phyloP scores from a whole-genome alignment of 2,329 filamentous ascomycete species.

The Sphaerulina musiva region DNA sequence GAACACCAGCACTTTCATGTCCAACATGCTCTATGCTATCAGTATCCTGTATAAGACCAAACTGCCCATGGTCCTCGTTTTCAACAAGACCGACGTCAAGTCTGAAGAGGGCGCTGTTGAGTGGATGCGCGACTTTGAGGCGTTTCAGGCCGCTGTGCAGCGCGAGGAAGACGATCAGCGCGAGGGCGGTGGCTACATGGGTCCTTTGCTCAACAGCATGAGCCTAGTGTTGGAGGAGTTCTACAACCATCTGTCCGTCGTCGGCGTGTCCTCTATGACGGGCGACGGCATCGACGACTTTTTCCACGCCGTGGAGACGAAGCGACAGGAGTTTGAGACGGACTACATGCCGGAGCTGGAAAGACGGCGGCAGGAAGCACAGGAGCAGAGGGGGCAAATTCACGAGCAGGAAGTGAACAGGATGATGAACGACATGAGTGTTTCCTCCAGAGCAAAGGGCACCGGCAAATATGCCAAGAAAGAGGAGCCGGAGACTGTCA shows the following conservation, averaged over 20 bases:
- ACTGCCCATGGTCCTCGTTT: slow-evolving; percentile 95
- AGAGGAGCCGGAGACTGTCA: slow-evolving; percentile 46
- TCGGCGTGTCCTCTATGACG: slow-evolving; percentile 88
- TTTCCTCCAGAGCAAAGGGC: slow-evolving; percentile 41
- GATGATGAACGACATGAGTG: slow-evolving; percentile 88
- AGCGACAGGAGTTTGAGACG: slow-evolving; percentile 77
- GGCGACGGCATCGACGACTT: slow-evolving; percentile 90
- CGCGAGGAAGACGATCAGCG: slow-evolving; percentile 72
- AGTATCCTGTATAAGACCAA: slow-evolving; percentile 98
- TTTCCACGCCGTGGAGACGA: slow-evolving; percentile 80
- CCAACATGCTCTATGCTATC: slow-evolving; percentile 98
- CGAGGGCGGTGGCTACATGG: slow-evolving; percentile 87
- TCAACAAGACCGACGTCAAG: slow-evolving; percentile 98
- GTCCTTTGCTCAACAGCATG: slow-evolving; percentile 92
- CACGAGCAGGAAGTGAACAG: slow-evolving; percentile 79
- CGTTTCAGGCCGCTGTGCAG: slow-evolving; percentile 79
- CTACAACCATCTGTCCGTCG: slow-evolving; percentile 86
- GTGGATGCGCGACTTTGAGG: slow-evolving; percentile 99
- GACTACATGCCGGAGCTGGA: slow-evolving; percentile 94
- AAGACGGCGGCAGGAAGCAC: slow-evolving; percentile 65
- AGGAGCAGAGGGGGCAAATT: slow-evolving; percentile 63
- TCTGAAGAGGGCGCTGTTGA: slow-evolving; percentile 85
- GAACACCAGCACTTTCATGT: slow-evolving; percentile 97
- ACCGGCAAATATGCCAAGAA: slow-evolving; percentile 33
- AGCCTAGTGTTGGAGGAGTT: slow-evolving; percentile 96